Percentiles rank a stretch among this genome's conserved stretches.
These are phyloP conservation scores for Pseudopithomyces chartarum DNA, from an alignment of 2,329 filamentous ascomycete genomes.

Conservation along the genomic window DNA sequence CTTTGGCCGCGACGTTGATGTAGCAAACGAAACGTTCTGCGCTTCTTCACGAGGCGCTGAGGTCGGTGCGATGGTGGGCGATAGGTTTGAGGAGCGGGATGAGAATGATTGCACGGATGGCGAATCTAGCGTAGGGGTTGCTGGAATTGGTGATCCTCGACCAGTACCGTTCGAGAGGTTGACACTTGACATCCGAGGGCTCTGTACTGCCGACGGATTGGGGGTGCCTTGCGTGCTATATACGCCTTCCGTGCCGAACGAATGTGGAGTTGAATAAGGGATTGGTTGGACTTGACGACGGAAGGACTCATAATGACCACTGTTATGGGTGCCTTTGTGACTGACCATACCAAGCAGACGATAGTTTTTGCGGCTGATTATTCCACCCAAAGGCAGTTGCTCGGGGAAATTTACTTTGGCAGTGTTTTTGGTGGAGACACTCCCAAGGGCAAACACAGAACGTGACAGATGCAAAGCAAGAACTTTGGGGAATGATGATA, in stretches of 20 bases:
- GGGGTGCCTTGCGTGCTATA: slow-evolving; percentile 67
- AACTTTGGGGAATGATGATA: slow-evolving; percentile 86
- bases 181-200: slow-evolving; percentile 50
- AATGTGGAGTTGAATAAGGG: slow-evolving; percentile 81
- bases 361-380: slow-evolving; percentile 79
- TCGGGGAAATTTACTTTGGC: slow-evolving; percentile 95
- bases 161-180: slow-evolving; percentile 34
- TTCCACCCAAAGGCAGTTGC: slow-evolving; percentile 77
- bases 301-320: slow-evolving; percentile 97
- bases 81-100: slow-evolving; percentile 37
- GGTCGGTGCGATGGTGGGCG: slow-evolving; percentile 21
- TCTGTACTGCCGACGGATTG: slow-evolving; percentile 53
- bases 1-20: slow-evolving; percentile 27
- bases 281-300: slow-evolving; percentile 79
- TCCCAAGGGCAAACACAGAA: slow-evolving; percentile 83
- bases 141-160: slow-evolving; percentile 29
- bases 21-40: slow-evolving; percentile 20
- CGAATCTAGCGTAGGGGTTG: slow-evolving; percentile 32
- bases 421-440: slow-evolving; percentile 85
- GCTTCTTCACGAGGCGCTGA: slow-evolving; percentile 29
- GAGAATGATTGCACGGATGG: slow-evolving; percentile 40
- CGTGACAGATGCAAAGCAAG: slow-evolving; percentile 90
- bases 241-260: slow-evolving; percentile 74
- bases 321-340: slow-evolving; percentile 94
- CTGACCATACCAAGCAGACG: slow-evolving; percentile 85